phyloP scores from a whole-genome alignment of 345 rosid genomes.

The Ailanthus altissimus region DNA sequence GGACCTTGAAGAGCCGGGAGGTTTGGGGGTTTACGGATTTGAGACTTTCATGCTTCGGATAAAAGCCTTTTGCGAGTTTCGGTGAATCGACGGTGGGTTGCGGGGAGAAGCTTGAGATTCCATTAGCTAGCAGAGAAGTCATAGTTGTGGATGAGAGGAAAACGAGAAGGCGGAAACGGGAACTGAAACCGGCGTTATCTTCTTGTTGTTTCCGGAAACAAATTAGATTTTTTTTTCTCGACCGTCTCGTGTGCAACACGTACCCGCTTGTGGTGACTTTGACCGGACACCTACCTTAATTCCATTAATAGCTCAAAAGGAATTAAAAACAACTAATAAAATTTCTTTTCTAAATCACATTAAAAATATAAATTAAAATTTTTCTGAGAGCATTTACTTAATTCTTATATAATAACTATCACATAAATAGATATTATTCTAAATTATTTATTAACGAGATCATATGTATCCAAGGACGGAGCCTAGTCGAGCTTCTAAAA shows the following conservation, averaged over 20 bases:
- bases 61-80: conserved; percentile 31
- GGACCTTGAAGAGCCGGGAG: conserved; percentile 37
- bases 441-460: too few species aligned
- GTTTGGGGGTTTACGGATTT: conserved; percentile 29
- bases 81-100: conserved; percentile 34
- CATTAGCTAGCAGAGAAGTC: conserved; percentile 49
- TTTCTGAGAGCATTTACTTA: too few species aligned
- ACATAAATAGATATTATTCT: too few species aligned
- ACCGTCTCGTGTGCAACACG: background rate
- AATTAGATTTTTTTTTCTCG: background rate
- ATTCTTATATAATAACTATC: too few species aligned
- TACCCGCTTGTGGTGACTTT: background rate
- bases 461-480: too few species aligned
- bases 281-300: background rate
- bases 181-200: background rate
- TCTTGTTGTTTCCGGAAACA: background rate
- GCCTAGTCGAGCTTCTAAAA: too few species aligned
- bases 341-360: too few species aligned
- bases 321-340: too few species aligned
- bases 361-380: too few species aligned
- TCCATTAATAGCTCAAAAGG: too few species aligned
- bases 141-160: conserved; percentile 34
- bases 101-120: conserved; percentile 41
- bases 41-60: conserved; percentile 36
- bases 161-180: background rate